phyloP scores from a whole-genome alignment of 2,329 filamentous ascomycete species.

The Didymella pomorum region DNA sequence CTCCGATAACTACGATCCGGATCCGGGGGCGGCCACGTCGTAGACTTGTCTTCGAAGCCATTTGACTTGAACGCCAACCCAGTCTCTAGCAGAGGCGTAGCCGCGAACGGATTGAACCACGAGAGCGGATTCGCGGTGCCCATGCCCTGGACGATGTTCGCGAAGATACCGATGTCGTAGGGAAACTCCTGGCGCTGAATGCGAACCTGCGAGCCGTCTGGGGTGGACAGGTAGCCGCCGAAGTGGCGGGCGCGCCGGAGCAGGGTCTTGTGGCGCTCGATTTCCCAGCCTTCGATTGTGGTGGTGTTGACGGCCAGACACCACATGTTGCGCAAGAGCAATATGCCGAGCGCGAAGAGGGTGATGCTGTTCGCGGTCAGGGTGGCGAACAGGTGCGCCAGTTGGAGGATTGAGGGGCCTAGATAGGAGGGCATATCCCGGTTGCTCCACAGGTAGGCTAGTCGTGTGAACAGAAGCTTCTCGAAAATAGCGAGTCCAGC shows the following conservation, averaged over 20 bases:
- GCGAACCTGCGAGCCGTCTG: slow-evolving; percentile 62
- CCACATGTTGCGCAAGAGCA: slow-evolving; percentile 67
- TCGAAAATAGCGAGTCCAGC: slow-evolving; percentile 68
- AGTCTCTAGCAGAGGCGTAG: slow-evolving; percentile 59
- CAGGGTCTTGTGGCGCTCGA: slow-evolving; percentile 58
- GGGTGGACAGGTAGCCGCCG: slow-evolving; percentile 65
- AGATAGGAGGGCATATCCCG: slow-evolving; percentile 75
- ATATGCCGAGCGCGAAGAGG: slow-evolving; percentile 68
- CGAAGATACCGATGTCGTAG: slow-evolving; percentile 79
- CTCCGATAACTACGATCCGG: slow-evolving; percentile 53
- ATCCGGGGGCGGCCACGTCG: slow-evolving; percentile 60
- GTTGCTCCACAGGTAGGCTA: slow-evolving; percentile 67
- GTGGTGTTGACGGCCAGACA: slow-evolving; percentile 74
- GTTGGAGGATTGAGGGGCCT: slow-evolving; percentile 68
- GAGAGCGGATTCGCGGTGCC: slow-evolving; percentile 69
- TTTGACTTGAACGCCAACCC: slow-evolving; percentile 74
- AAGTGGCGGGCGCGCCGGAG: slow-evolving; percentile 56
- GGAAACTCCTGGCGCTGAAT: slow-evolving; percentile 77
- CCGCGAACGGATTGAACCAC: slow-evolving; percentile 75
- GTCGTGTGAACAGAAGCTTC: slow-evolving; percentile 67
- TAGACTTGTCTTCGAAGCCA: slow-evolving; percentile 68
- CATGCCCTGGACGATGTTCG: slow-evolving; percentile 79
- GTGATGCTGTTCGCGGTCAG: slow-evolving; percentile 66
- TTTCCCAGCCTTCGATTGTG: slow-evolving; percentile 81
- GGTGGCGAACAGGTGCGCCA: slow-evolving; percentile 69